Base-by-base conservation (phyloP, 1,284 basidiomycete species). In the Xerocomus nothofagi region DNA sequence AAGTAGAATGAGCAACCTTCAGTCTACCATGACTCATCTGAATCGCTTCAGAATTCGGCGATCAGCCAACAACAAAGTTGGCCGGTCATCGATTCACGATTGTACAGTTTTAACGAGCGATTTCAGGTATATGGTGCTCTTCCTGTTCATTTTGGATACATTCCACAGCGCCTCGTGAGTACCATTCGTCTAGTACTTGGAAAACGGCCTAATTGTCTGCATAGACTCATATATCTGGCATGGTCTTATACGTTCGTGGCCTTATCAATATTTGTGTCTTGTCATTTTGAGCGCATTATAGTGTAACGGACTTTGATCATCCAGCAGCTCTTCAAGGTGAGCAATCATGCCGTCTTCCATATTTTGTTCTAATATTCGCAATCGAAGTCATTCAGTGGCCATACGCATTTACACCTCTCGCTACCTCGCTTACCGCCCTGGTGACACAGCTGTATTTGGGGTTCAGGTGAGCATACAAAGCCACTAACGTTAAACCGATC, bases 331-430 rank as follows among this genome's bases (percentile, higher is more conserved):
- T 57, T 6, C 29, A 6, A 18, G 6, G 59, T 53, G 11, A 20
- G 60, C 33, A 17, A 12, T 26, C 2, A 12, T 39, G 18, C 18
- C 0, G 2, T 1, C 6, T 4, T 34, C 23, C n/a, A n/a, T n/a
- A 1, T 15, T 20, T 10, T 4, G 33, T 37, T 5, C 12, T 49
- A 21, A 50, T 14, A 3, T 5, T n/a, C 26, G 11, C n/a, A n/a
- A n/a, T 17, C 5, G 18, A 33, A 58, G 58, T 34, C 8, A 15
- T 2, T n/a, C 4, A 4, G 37, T 58, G 75, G 76, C 71, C 74
- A 2, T 72, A 73, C 47, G 66, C 71, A 0, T 73, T 76, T 50
- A 77, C 75, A 0, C 73, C 76, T 1, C 60, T 72, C 20, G 72
- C 70, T 3, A 76, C 71, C 0, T 64, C 73, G 0, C 53, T 73